Evolutionary conservation across 148 eudicot species (phyloP).

Genomic region (Polygonum maritimum): DNA sequence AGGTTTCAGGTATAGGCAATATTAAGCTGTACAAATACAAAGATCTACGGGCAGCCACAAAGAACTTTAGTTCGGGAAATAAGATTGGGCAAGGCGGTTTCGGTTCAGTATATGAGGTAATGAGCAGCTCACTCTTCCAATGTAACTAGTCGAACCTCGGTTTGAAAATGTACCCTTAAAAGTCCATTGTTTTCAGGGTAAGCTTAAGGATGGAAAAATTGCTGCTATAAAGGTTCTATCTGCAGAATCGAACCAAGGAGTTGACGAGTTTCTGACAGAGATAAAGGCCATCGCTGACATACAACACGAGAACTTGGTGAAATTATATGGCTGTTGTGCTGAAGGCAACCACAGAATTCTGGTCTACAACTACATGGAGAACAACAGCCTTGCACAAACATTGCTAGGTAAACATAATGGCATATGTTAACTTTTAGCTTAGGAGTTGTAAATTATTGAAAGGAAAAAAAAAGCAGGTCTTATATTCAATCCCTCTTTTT

Average conservation of each 20-base stretch:
- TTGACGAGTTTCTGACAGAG: conserved; percentile 45
- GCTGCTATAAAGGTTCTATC: conserved; percentile 49
- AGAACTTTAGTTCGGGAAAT: background rate
- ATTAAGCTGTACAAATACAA: background rate
- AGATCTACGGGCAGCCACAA: conserved; percentile 3
- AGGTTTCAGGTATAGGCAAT: background rate
- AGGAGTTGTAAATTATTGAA: too few species aligned
- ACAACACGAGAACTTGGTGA: conserved; percentile 40
- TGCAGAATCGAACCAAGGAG: conserved; percentile 41
- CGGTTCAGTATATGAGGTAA: conserved; percentile 11
- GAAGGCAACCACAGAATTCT: conserved; percentile 40
- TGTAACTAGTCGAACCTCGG: background rate
- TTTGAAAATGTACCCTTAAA: background rate
- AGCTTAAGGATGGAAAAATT: conserved; percentile 35
- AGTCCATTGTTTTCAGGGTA: conserved; percentile 22
- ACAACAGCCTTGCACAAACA: conserved; percentile 39
- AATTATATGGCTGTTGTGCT: conserved; percentile 43
- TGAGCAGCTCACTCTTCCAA: background rate
- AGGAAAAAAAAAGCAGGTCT: too few species aligned
- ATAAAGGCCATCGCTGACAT: conserved; percentile 30
- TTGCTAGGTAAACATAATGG: conserved; percentile 28
- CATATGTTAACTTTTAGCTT: background rate
- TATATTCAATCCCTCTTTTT: too few species aligned
- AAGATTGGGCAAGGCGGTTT: conserved; percentile 11
- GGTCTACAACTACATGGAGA: conserved; percentile 44